These are phyloP conservation scores for Clonostachys byssicola DNA, from an alignment of 2,329 filamentous ascomycete genomes.

Conservation along the genomic window DNA sequence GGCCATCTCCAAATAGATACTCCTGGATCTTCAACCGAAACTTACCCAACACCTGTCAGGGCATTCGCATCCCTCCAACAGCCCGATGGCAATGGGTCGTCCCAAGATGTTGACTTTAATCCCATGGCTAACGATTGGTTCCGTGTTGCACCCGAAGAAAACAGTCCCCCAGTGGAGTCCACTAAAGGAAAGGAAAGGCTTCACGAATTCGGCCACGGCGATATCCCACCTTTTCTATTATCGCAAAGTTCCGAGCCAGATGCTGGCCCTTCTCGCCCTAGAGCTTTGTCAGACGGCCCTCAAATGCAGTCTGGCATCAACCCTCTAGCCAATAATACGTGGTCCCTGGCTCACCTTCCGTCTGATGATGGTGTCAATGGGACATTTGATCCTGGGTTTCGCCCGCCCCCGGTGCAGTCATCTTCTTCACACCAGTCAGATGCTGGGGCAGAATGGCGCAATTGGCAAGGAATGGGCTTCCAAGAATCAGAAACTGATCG, in stretches of 20 bases:
- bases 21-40: not conserved
- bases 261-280: conserved; percentile 30
- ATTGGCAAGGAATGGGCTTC: no score
- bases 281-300: conserved; percentile 55
- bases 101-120: not conserved
- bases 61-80: no score
- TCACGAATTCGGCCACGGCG: not conserved
- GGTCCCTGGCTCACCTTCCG: conserved; percentile 47
- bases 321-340: conserved; percentile 55
- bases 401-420: no score
- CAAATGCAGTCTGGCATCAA: conserved; percentile 36
- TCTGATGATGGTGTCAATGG: conserved; percentile 8
- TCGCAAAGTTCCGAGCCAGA: not conserved
- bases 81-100: not conserved
- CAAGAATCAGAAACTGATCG: no score
- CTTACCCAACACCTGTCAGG: no score
- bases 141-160: not conserved
- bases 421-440: no score
- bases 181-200: conserved; percentile 18
- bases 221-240: not conserved
- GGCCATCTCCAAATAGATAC: not conserved
- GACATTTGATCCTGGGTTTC: not conserved
- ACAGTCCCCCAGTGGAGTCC: not conserved
- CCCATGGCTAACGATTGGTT: not conserved
- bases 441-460: no score